A percentile compares a stretch with the other conserved stretches of the same genome.
These are phyloP conservation scores for Incumbomyces delicatus DNA, from an alignment of 2,329 filamentous ascomycete species.

Conservation along the genomic window DNA sequence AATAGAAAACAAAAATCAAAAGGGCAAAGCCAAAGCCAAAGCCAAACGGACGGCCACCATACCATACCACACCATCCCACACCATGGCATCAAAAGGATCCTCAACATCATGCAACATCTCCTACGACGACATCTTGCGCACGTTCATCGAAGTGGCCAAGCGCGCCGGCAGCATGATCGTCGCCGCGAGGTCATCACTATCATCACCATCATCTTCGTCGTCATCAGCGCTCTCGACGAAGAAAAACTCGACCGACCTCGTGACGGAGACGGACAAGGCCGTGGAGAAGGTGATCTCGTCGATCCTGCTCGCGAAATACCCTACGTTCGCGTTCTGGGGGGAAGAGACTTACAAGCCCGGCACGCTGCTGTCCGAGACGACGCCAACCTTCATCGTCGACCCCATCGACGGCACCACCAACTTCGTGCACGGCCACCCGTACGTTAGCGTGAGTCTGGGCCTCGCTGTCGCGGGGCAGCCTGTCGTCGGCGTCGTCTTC, in stretches of 20 bases:
- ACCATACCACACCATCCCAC: neutral
- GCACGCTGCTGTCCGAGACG: slow-evolving; percentile 37
- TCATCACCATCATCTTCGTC: too few relatives aligned
- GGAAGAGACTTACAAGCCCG: slow-evolving; percentile 51
- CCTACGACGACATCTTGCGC: slow-evolving; percentile 27
- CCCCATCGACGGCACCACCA: slow-evolving; percentile 56
- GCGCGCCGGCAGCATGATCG: slow-evolving; percentile 35
- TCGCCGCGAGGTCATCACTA: too few relatives aligned
- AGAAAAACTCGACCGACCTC: slow-evolving; percentile 48
- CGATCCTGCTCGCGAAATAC: slow-evolving; percentile 40
- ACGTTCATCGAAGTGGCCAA: slow-evolving; percentile 31
- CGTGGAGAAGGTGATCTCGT: slow-evolving; percentile 49
- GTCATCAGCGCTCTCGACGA: slow-evolving; percentile 24
- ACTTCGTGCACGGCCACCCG: slow-evolving; percentile 54
- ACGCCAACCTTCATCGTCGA: slow-evolving; percentile 53
- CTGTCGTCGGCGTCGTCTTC: slow-evolving; percentile 50
- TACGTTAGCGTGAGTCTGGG: slow-evolving; percentile 52
- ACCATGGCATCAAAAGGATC: too few relatives aligned
- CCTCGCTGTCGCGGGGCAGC: slow-evolving; percentile 40
- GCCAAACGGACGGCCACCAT: neutral
- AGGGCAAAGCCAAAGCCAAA: too few relatives aligned
- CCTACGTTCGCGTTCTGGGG: slow-evolving; percentile 44
- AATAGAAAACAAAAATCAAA: too few relatives aligned
- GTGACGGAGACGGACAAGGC: slow-evolving; percentile 56
- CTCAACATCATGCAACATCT: slow-evolving; percentile 2